Percentiles rank a stretch among this genome's conserved stretches.
Evolutionary conservation across 2,329 filamentous ascomycete species (phyloP).

Genomic region (Nigrospora sphaerica): DNA sequence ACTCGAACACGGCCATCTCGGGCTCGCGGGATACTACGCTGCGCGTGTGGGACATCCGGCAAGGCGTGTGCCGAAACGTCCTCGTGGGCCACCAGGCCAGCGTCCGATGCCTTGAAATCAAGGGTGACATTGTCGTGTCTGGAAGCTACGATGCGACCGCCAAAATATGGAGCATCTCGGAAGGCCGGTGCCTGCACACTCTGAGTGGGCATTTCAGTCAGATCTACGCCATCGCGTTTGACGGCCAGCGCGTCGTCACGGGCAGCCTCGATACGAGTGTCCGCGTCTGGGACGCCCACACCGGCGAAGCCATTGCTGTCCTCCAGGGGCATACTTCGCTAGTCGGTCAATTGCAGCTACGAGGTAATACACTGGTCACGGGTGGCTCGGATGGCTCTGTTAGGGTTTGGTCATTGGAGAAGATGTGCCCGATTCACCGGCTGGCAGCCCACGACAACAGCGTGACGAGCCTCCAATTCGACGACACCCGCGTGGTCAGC

Average conservation of each 20-base stretch:
- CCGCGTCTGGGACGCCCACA: conserved; percentile 88
- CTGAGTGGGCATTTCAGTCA: conserved; percentile 95
- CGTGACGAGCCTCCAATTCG: conserved; percentile 95
- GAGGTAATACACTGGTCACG: conserved; percentile 88
- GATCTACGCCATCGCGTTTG: conserved; percentile 97
- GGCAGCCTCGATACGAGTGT: conserved; percentile 96
- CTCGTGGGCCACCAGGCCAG: conserved; percentile 93
- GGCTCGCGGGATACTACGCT: conserved; percentile 92
- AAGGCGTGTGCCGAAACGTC: conserved; percentile 83
- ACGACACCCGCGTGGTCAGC: conserved; percentile 90
- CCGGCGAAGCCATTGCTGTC: conserved; percentile 82
- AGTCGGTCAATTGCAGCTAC: conserved; percentile 93
- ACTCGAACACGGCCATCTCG: conserved; percentile 88
- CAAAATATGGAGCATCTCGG: conserved; percentile 95
- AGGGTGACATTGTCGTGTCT: conserved; percentile 94
- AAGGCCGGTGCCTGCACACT: conserved; percentile 85
- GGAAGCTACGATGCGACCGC: conserved; percentile 97
- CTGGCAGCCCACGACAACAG: conserved; percentile 97
- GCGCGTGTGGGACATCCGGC: conserved; percentile 88
- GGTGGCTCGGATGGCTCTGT: conserved; percentile 95
- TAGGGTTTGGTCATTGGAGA: conserved; percentile 88
- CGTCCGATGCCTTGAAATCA: conserved; percentile 90
- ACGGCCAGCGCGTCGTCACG: conserved; percentile 86
- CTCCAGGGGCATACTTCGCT: conserved; percentile 95
- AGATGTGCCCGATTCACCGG: conserved; percentile 86